Evolutionary conservation across 345 rosid species (phyloP).

Genomic region (Citrus mangshanensis): DNA sequence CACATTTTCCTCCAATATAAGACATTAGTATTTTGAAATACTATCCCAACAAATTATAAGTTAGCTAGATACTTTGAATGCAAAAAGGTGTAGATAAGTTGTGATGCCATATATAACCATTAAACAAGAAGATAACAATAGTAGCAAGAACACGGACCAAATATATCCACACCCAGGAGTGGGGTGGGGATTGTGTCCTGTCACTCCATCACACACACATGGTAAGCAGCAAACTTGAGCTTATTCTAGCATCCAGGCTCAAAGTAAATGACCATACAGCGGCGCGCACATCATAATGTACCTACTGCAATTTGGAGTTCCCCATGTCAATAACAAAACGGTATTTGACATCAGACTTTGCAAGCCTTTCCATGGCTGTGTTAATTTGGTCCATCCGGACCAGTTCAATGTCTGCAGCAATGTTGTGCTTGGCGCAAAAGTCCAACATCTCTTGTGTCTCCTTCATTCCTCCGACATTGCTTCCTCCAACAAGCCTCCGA

Average conservation of each 20-base stretch:
- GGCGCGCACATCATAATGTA: neutral
- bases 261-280: neutral
- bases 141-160: neutral
- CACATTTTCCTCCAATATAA: too few species aligned
- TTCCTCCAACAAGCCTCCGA: constrained; percentile 77
- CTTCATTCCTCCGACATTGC: constrained; percentile 71
- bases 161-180: too few species aligned
- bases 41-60: too few species aligned
- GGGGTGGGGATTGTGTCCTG: too few species aligned
- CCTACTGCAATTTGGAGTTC: constrained; percentile 45
- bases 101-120: neutral
- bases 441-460: constrained; percentile 92
- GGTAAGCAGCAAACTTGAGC: neutral
- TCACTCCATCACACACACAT: neutral
- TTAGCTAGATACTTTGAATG: neutral
- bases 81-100: neutral
- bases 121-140: neutral
- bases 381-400: constrained; percentile 67
- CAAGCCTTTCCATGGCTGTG: constrained; percentile 82
- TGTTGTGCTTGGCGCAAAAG: constrained; percentile 78
- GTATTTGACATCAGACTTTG: constrained; percentile 84
- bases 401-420: constrained; percentile 74
- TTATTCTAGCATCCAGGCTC: neutral
- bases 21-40: too few species aligned
- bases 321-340: constrained; percentile 87